Percentiles rank a stretch among this genome's conserved stretches.
These are phyloP conservation scores for Pythium vanterpoolii DNA, from an alignment of 352 stramenopile species.

Conservation along the genomic window DNA sequence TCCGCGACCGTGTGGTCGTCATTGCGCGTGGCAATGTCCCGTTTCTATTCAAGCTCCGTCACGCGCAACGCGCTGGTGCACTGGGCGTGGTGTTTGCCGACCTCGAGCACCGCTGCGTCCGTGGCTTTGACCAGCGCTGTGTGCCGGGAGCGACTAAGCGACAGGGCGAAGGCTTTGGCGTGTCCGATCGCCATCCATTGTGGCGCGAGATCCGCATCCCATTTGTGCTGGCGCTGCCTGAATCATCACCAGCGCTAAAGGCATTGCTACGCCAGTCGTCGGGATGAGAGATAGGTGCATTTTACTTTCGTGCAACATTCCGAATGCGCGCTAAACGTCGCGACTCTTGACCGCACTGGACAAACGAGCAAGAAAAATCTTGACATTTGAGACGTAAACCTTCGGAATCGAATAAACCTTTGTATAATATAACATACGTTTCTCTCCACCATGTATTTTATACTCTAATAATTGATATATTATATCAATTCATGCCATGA, in stretches of 20 bases:
- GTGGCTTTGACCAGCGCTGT: constrained; percentile 66
- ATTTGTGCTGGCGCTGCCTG: constrained; percentile 44
- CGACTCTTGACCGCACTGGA: constrained; percentile 10
- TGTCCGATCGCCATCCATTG: constrained; percentile 43
- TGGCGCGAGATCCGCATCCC: constrained; percentile 63
- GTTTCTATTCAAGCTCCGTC: constrained; percentile 65
- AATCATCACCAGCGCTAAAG: constrained; percentile 34
- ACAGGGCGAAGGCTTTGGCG: constrained; percentile 55
- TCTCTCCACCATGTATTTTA: background rate
- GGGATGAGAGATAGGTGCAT: constrained; percentile 27
- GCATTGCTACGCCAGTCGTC: constrained; percentile 9
- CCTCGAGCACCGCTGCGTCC: constrained; percentile 34
- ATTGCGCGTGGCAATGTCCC: constrained; percentile 46
- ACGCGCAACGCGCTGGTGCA: constrained; percentile 60
- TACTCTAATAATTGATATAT: background rate
- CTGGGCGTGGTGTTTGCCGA: constrained; percentile 68
- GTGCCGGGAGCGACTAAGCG: constrained; percentile 49
- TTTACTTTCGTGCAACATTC: constrained; percentile 23
- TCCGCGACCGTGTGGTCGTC: constrained; percentile 59
- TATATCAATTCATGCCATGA: background rate
- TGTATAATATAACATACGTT: background rate
- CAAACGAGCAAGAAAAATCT: constrained; percentile 2
- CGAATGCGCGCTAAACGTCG: constrained; percentile 21
- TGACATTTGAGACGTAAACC: constrained; percentile 5
- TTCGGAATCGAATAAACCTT: background rate